phyloP scores from a whole-genome alignment of 805 yeast species.

The Ogataea pilisensis region DNA sequence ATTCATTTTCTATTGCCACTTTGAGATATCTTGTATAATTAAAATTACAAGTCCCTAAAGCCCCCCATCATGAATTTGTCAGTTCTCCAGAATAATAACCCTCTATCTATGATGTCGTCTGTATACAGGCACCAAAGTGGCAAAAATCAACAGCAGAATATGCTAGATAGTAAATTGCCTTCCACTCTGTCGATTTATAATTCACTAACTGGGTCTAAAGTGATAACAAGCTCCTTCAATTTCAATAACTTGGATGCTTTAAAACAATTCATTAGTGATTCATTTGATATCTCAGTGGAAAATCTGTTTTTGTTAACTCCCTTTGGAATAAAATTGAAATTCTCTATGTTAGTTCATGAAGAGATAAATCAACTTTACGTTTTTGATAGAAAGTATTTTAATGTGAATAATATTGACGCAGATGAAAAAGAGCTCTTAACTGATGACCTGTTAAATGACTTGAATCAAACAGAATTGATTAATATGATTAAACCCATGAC shows the following conservation, averaged over 20 bases:
- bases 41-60: not conserved
- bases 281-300: conserved; percentile 38
- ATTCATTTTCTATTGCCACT: too few species aligned
- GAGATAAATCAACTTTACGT: conserved; percentile 55
- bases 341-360: conserved; percentile 41
- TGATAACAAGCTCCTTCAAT: conserved; percentile 34
- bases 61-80: conserved; percentile 15
- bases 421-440: conserved; percentile 11
- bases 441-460: conserved; percentile 21
- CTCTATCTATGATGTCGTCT: conserved; percentile 28
- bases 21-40: too few species aligned
- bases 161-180: conserved; percentile 13
- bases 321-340: conserved; percentile 59
- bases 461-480: conserved; percentile 24
- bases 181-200: conserved; percentile 31
- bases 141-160: conserved; percentile 1
- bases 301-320: conserved; percentile 55
- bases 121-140: conserved; percentile 16
- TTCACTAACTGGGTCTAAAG: conserved; percentile 41
- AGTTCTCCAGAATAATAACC: conserved; percentile 16
- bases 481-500: conserved; percentile 32
- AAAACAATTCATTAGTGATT: conserved; percentile 36
- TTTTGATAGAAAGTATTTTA: conserved; percentile 58
- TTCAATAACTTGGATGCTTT: conserved; percentile 41
- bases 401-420: conserved; percentile 20